Base-by-base conservation (phyloP, 2,329 filamentous ascomycete genomes). In the Microsporum ferrugineum region DNA sequence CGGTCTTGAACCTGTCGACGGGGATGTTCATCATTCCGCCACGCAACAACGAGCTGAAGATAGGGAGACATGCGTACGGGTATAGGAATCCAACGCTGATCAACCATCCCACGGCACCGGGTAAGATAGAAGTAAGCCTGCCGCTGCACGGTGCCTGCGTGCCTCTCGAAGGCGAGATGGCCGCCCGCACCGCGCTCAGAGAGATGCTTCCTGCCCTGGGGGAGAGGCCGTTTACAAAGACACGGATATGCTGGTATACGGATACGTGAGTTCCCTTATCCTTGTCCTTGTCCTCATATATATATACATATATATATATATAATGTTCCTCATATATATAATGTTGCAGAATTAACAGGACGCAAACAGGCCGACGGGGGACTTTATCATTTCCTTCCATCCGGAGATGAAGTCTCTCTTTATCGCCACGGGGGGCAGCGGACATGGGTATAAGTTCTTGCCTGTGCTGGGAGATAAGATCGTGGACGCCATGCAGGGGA, bases 211-310 rank as follows among this genome's bases (percentile, higher is more conserved):
- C 87, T 0, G 77, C 78, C 7, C 77, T 88, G 17, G 78, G 78
- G 57, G 77, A 80, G 29, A 77, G 87, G 31, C 81, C 83, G 1
- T 89, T 88, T 75, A 74, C 75, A 62, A 76, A 78, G 59, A 86
- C 84, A 1, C 78, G 85, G 29, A 74, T 89, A 59, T 90, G 87
- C 75, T 90, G 87, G 87, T 90, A 90, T 71, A 84, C 84, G 3
- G 87, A 90, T 74, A 90, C 87, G 66, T 76, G 70, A 66, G 73
- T 71, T 34, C 29, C 29, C 33, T 12, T 43, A 34, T 23, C 17
- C 17, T 23, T 23, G 17, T 23, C 17, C 17, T 23, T 17, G 17
- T 17, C 17, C 17, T 17, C 17, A 17, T 17, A 17, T 17, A 17
- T 17, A 17, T 17, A 17, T 17, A n/a, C n/a, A n/a, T 38, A 34